These are phyloP conservation scores for Globisporangium apiculatum DNA, from an alignment of 352 stramenopile genomes.

Conservation along the genomic window DNA sequence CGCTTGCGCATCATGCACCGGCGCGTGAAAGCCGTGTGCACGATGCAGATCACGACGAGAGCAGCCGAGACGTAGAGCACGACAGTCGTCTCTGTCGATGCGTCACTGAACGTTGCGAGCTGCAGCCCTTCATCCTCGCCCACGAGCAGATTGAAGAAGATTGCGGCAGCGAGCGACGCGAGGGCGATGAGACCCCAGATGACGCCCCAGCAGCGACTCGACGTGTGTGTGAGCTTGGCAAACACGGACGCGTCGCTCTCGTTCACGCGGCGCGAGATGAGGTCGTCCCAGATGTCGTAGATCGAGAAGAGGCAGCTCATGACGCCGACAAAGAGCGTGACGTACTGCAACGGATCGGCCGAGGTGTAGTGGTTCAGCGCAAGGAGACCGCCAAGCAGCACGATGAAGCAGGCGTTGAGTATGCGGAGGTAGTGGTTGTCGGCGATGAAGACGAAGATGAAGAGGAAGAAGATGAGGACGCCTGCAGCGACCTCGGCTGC, in stretches of 20 bases:
- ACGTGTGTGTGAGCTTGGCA: constrained; percentile 88
- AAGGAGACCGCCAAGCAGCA: constrained; percentile 70
- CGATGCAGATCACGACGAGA: constrained; percentile 47
- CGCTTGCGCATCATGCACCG: constrained; percentile 33
- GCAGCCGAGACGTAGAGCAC: constrained; percentile 38
- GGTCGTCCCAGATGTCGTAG: constrained; percentile 89
- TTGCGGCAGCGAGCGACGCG: constrained; percentile 57
- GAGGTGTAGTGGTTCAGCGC: constrained; percentile 60
- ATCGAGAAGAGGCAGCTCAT: constrained; percentile 90
- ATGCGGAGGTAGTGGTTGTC: constrained; percentile 81
- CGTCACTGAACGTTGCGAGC: constrained; percentile 42
- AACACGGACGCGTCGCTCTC: constrained; percentile 86
- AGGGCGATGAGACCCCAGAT: constrained; percentile 84
- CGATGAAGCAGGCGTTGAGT: constrained; percentile 80
- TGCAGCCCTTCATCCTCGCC: constrained; percentile 39
- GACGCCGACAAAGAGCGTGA: constrained; percentile 85
- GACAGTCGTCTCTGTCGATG: constrained; percentile 46
- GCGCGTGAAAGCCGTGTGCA: constrained; percentile 64
- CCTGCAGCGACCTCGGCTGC: constrained; percentile 66
- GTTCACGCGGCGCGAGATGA: constrained; percentile 85
- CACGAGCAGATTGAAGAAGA: constrained; percentile 85
- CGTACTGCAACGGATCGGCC: constrained; percentile 68
- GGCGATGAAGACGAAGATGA: constrained; percentile 85
- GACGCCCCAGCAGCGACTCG: constrained; percentile 84
- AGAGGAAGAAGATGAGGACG: constrained; percentile 83